Base-by-base conservation (phyloP, 345 rosid species). In the Hibiscus syriacus region DNA sequence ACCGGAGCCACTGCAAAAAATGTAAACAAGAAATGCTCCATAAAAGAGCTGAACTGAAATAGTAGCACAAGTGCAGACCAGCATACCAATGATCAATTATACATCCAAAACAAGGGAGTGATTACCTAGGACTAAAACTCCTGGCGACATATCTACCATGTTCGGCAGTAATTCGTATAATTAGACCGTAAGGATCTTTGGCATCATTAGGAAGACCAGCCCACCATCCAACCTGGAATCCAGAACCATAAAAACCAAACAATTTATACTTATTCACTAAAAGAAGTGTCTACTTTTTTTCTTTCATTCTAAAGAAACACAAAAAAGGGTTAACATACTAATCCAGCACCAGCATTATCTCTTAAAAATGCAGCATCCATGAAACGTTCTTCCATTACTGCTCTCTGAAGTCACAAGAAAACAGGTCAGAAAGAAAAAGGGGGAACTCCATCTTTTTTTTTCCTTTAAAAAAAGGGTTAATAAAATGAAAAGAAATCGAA, bases 71-170 rank as follows among this genome's bases (percentile, higher is more conserved):
- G 50, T 39, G 50, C 16, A 41, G 12, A 39, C 19, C 45, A 39
- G 6, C 66, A 61, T 5, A 38, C 27, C 19, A 59, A 61, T 38
- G 9, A 34, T 34, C 13, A 17, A 11, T 36, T 16, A 49, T 49
- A 49, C 10, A 49, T 49, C 16, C 6, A 29, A 56, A 48, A 19
- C 1, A 62, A 19, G 25, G n/a, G 48, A 77, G 57, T 22, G 46
- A 55, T 60, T 86, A 93, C 98, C 97, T 82, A 54, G 98, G 93
- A 72, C 84, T 84, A 41, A 84, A 90, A 73, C 89, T 84, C 76
- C 90, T 81, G n/a, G 94, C 97, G 10, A 90, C 92, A 82, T 87
- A 90, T 85, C 91, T 87, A 72, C 97, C 98, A 81, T 92, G 93
- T 80, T 92, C 98, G 14, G 98, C 90, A 72, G 96, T 92, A 62